A percentile compares a stretch with the other conserved stretches of the same genome.
Evolutionary conservation across 345 rosid genomes (phyloP).

Genomic region (Toxicodendron radicans): DNA sequence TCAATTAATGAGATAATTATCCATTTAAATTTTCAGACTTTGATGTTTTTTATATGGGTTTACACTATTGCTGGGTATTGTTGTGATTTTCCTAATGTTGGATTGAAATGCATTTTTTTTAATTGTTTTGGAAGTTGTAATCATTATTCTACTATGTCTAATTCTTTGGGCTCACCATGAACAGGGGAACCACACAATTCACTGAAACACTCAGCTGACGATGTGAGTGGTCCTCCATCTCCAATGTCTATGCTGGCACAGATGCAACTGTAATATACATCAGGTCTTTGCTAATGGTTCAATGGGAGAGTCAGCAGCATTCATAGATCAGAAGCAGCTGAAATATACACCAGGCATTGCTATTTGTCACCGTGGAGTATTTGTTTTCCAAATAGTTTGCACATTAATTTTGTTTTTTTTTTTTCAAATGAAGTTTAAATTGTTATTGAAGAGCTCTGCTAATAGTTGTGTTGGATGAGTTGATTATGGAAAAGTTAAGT

Average conservation of each 20-base stretch:
- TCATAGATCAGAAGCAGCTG: slow-evolving; percentile 60
- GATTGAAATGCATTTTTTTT: neutral
- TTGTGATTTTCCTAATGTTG: neutral
- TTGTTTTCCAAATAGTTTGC: neutral
- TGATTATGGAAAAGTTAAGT: slow-evolving; percentile 30
- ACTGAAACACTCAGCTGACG: slow-evolving; percentile 61
- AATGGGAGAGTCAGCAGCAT: slow-evolving; percentile 57
- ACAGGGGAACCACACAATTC: slow-evolving; percentile 64
- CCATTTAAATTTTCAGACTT: neutral
- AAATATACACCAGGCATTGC: no score
- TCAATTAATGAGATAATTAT: neutral
- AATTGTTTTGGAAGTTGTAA: neutral
- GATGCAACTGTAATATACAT: slow-evolving; percentile 88
- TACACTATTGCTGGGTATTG: neutral
- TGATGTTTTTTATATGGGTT: slow-evolving; percentile 1
- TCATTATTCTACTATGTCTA: slow-evolving; percentile 6
- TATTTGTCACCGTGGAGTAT: no score
- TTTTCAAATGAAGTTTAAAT: slow-evolving; percentile 32
- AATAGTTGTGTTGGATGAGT: slow-evolving; percentile 29
- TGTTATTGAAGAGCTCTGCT: slow-evolving; percentile 36
- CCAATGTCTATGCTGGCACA: slow-evolving; percentile 83
- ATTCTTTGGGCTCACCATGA: slow-evolving; percentile 27
- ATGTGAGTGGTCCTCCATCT: slow-evolving; percentile 55
- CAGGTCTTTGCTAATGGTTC: slow-evolving; percentile 81
- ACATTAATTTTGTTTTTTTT: neutral